Percentiles rank a stretch among this genome's conserved stretches.
phyloP scores from a whole-genome alignment of 495 filamentous ascomycete genomes.

The Tuber indicum region DNA sequence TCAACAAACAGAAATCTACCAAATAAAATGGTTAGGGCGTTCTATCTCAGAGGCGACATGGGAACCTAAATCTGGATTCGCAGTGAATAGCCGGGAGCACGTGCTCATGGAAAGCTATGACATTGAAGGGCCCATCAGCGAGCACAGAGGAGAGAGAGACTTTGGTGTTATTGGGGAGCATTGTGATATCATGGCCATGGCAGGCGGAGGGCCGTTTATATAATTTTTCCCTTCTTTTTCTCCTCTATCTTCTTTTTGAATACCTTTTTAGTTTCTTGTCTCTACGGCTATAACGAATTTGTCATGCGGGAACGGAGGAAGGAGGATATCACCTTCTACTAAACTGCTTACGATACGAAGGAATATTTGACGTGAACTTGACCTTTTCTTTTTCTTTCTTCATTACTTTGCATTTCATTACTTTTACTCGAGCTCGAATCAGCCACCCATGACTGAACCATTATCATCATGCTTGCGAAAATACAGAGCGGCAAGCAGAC shows the following conservation, averaged over 20 bases:
- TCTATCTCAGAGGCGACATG: conserved; percentile 25
- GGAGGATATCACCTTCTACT: background rate
- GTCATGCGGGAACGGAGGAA: background rate
- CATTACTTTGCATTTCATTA: background rate
- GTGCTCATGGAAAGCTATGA: conserved; percentile 34
- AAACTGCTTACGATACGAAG: background rate
- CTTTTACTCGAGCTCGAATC: background rate
- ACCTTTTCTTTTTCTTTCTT: background rate
- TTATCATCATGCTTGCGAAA: background rate
- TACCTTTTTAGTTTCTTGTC: background rate
- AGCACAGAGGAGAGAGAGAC: background rate
- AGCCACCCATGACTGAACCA: background rate
- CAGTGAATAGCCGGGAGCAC: conserved; percentile 24
- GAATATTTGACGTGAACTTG: background rate
- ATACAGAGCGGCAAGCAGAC: background rate
- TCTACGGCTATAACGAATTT: background rate
- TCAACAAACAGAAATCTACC: conserved; percentile 12
- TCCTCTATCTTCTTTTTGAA: background rate
- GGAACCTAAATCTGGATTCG: conserved; percentile 22
- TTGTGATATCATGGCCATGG: background rate
- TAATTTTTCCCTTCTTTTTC: background rate
- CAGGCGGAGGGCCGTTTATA: background rate
- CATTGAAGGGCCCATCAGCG: conserved; percentile 18
- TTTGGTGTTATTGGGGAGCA: background rate
- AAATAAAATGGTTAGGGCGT: conserved; percentile 39